Conservation (phyloP, 345 rosid species). For the Dimocarpus longan region DNA sequence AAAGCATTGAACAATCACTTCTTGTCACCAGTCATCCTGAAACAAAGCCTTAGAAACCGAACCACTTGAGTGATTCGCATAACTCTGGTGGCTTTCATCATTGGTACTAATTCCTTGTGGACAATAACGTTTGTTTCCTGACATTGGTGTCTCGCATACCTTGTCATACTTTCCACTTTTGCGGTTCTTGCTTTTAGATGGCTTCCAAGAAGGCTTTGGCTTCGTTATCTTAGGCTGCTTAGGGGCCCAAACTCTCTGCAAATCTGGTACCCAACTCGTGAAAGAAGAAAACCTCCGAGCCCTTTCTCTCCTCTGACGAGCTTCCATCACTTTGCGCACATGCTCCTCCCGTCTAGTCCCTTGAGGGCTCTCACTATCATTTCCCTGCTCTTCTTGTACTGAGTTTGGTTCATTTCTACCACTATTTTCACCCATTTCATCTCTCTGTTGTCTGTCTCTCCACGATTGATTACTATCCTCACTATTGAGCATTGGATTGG, state of each 20-base stretch:
- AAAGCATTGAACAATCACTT: background rate
- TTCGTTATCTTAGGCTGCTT: constrained; percentile 49
- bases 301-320: constrained; percentile 75
- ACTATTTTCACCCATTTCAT: constrained; percentile 33
- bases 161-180: constrained; percentile 49
- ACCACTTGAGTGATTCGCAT: constrained; percentile 32
- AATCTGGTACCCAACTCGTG: constrained; percentile 85
- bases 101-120: constrained; percentile 25
- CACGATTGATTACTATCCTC: constrained; percentile 70
- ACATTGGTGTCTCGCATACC: constrained; percentile 85
- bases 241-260: constrained; percentile 93
- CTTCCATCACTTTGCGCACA: constrained; percentile 54
- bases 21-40: constrained; percentile 45
- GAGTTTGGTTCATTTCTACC: constrained; percentile 29
- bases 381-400: constrained; percentile 38
- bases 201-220: constrained; percentile 42
- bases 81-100: constrained; percentile 34
- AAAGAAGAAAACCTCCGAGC: constrained; percentile 79
- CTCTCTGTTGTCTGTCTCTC: constrained; percentile 42
- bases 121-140: constrained; percentile 42
- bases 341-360: constrained; percentile 34
- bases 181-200: constrained; percentile 50
- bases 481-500: constrained; percentile 55
- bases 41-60: constrained; percentile 77
- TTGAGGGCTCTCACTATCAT: constrained; percentile 26